These are phyloP conservation scores for Plasmodium inui DNA, from an alignment of 169 alveolate species.

Conservation along the genomic window DNA sequence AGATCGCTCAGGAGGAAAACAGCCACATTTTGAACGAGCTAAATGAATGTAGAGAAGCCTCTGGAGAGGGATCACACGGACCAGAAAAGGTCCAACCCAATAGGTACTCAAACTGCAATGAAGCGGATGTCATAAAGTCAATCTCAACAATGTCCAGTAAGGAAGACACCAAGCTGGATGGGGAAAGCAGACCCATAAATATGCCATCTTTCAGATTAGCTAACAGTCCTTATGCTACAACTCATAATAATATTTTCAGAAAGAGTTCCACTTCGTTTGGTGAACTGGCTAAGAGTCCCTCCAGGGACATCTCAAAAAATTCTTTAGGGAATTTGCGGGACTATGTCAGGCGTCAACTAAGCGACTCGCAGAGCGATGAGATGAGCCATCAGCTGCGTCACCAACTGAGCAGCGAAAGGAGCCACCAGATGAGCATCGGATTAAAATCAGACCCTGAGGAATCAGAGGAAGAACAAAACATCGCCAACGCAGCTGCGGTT, in stretches of 20 bases:
- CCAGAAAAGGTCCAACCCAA: not conserved
- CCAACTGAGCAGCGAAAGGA: not conserved
- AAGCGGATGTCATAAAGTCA: not conserved
- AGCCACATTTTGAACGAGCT: not conserved
- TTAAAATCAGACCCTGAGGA: not conserved
- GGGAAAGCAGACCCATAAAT: not conserved
- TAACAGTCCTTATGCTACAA: not conserved
- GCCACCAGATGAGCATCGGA: not conserved
- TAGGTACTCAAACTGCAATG: not conserved
- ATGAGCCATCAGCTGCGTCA: not conserved
- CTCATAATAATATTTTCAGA: not conserved
- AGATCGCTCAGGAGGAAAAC: not conserved
- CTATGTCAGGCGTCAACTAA: not conserved
- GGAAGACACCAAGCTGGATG: not conserved
- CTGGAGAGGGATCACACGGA: not conserved
- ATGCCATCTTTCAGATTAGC: not conserved
- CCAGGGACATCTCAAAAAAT: not conserved
- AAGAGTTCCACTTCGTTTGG: not conserved
- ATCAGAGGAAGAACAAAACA: not conserved
- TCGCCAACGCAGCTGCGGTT: not conserved
- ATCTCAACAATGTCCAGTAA: not conserved
- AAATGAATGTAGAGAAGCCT: not conserved
- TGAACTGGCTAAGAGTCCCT: not conserved
- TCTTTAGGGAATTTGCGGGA: not conserved
- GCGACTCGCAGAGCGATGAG: not conserved